Evolutionary conservation across 1,139 yeast species (phyloP).

Genomic region (Hansenula sp.): DNA sequence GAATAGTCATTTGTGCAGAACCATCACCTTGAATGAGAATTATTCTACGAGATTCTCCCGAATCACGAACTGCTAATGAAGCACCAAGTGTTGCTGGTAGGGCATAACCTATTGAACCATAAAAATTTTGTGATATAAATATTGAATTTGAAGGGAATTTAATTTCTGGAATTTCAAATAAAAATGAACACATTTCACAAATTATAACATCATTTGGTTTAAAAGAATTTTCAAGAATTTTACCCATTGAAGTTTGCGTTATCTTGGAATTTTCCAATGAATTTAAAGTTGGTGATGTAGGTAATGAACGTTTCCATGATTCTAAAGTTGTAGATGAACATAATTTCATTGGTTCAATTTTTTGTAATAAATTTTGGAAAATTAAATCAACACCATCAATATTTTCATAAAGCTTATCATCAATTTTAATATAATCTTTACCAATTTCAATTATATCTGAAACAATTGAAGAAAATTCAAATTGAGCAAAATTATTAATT

Average conservation of each 20-base stretch:
- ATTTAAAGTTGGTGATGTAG: background rate
- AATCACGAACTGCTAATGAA: constrained; percentile 62
- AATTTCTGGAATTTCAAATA: constrained; percentile 65
- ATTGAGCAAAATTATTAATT: constrained; percentile 35
- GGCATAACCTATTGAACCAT: constrained; percentile 83
- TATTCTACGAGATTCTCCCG: constrained; percentile 44
- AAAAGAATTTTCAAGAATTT: constrained; percentile 26
- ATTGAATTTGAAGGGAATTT: constrained; percentile 48
- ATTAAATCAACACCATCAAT: constrained; percentile 40
- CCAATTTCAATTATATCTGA: constrained; percentile 10
- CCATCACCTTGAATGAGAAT: constrained; percentile 85
- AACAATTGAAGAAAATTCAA: constrained; percentile 23
- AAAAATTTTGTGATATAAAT: constrained; percentile 62
- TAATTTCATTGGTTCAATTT: constrained; percentile 25
- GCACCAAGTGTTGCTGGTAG: constrained; percentile 82
- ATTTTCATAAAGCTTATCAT: constrained; percentile 27
- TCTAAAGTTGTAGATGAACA: constrained; percentile 14
- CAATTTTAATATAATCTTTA: constrained; percentile 33
- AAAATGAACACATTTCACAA: constrained; percentile 75
- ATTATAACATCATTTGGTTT: constrained; percentile 62
- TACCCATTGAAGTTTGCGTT: background rate
- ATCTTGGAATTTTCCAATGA: background rate
- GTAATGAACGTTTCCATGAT: background rate
- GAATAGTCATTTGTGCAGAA: constrained; percentile 85
- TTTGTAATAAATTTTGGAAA: no score